A percentile compares a stretch with the other conserved stretches of the same genome.
Conservation (phyloP, 108 stramenopile genomes). For the Thalassiosira profunda region DNA sequence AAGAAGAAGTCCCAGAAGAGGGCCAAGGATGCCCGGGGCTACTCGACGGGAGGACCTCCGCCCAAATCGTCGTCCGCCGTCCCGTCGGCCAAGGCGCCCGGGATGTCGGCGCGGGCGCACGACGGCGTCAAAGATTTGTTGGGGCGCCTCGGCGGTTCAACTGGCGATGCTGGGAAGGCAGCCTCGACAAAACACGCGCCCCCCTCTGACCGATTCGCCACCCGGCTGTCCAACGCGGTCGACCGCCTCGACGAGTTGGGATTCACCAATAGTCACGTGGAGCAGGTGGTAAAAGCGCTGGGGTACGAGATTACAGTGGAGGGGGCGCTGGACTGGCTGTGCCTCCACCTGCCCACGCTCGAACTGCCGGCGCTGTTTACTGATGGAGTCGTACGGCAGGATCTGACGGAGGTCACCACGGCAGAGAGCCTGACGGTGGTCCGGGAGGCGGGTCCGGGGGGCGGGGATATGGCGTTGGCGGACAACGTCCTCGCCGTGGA, state of each 20-base stretch:
- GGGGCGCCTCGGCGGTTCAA: background rate
- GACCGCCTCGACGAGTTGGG: constrained; percentile 38
- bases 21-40: constrained; percentile 39
- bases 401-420: background rate
- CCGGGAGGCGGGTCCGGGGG: background rate
- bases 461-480: background rate
- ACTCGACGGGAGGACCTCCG: constrained; percentile 10
- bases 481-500: no score
- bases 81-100: background rate
- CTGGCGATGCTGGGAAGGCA: constrained; percentile 10
- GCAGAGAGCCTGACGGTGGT: constrained; percentile 13
- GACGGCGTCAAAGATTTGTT: background rate
- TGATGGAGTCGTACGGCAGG: constrained; percentile 19
- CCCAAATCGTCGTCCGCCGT: background rate
- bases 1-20: constrained; percentile 38
- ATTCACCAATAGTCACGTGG: constrained; percentile 43
- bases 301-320: constrained; percentile 60
- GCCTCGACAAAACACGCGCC: background rate
- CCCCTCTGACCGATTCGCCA: background rate
- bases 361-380: constrained; percentile 68
- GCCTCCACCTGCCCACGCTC: constrained; percentile 49
- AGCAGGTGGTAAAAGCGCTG: constrained; percentile 33
- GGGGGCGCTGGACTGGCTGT: constrained; percentile 73
- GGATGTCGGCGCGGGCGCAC: background rate
- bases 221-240: constrained; percentile 33